Conservation (phyloP, 306 rosid genomes). For the Purshia tridentata region DNA sequence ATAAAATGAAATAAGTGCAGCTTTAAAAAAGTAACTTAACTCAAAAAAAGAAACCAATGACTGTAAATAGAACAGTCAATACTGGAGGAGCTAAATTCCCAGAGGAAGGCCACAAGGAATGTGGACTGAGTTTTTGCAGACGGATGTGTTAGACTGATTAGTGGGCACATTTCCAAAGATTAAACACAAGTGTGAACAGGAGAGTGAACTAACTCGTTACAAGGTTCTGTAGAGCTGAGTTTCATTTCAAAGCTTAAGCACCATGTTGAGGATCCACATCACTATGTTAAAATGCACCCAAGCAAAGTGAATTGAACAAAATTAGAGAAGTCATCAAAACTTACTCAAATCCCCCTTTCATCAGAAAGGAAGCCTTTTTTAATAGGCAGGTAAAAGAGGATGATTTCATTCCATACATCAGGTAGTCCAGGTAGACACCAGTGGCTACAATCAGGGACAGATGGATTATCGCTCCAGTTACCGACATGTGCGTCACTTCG, state of each 20-base stretch:
- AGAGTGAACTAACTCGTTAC: not conserved
- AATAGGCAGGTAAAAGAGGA: constrained; percentile 52
- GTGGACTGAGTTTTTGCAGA: not conserved
- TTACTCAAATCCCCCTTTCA: constrained; percentile 30
- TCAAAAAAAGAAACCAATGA: not conserved
- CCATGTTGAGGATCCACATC: not conserved
- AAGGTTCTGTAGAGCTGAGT: not conserved
- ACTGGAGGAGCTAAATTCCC: not conserved
- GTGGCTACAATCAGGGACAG: constrained; percentile 70
- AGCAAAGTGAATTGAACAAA: not conserved
- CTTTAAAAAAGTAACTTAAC: too few species aligned
- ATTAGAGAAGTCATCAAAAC: constrained; percentile 20
- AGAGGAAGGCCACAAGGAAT: not conserved
- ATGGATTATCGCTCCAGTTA: constrained; percentile 63
- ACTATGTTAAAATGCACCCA: constrained; percentile 6
- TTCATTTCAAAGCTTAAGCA: not conserved
- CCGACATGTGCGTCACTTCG: constrained; percentile 89
- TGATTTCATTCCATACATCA: constrained; percentile 80
- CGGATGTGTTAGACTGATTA: too few species aligned
- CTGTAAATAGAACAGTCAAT: not conserved
- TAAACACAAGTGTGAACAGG: not conserved
- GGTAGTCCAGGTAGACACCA: constrained; percentile 95
- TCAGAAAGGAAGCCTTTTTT: constrained; percentile 31
- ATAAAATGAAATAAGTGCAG: not conserved
- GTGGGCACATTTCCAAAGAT: too few species aligned